These are phyloP conservation scores for Davidsoniella virescens DNA, from an alignment of 2,329 filamentous ascomycete species.

Conservation along the genomic window DNA sequence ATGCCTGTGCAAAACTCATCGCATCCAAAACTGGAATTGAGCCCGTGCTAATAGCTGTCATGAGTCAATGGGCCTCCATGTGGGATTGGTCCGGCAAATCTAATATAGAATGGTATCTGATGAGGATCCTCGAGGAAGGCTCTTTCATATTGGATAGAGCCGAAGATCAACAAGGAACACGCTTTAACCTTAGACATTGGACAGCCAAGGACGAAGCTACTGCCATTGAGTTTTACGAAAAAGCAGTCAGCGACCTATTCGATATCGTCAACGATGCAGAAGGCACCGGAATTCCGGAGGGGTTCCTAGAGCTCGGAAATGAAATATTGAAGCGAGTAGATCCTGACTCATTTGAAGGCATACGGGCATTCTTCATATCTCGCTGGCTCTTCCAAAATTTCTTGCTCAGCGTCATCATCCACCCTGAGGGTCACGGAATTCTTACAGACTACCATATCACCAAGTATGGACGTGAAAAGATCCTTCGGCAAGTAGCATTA, in stretches of 20 bases:
- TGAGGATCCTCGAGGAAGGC: constrained; percentile 86
- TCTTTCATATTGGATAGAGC: constrained; percentile 78
- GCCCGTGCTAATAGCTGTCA: constrained; percentile 64
- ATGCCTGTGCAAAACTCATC: constrained; percentile 69
- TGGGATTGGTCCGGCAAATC: constrained; percentile 78
- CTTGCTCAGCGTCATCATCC: constrained; percentile 65
- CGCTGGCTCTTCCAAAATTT: constrained; percentile 89
- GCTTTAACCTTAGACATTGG: constrained; percentile 56
- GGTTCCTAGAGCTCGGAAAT: constrained; percentile 68
- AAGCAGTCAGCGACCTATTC: constrained; percentile 66
- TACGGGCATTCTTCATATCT: constrained; percentile 69
- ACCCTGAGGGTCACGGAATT: constrained; percentile 67
- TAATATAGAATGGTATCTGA: constrained; percentile 85
- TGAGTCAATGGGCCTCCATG: constrained; percentile 77
- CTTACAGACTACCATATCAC: constrained; percentile 86
- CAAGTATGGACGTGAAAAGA: constrained; percentile 74
- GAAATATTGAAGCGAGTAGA: constrained; percentile 68
- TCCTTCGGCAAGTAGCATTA: constrained; percentile 62
- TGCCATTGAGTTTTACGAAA: constrained; percentile 76
- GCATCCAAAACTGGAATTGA: constrained; percentile 60
- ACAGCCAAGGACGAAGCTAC: constrained; percentile 65
- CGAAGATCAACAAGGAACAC: constrained; percentile 58
- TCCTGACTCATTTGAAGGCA: constrained; percentile 53
- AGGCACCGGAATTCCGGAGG: constrained; percentile 69
- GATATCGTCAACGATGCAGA: constrained; percentile 74